A percentile compares a stretch with the other conserved stretches of the same genome.
These are phyloP conservation scores for Aspergillus novoparasiticus DNA, from an alignment of 2,329 filamentous ascomycete species.

Conservation along the genomic window DNA sequence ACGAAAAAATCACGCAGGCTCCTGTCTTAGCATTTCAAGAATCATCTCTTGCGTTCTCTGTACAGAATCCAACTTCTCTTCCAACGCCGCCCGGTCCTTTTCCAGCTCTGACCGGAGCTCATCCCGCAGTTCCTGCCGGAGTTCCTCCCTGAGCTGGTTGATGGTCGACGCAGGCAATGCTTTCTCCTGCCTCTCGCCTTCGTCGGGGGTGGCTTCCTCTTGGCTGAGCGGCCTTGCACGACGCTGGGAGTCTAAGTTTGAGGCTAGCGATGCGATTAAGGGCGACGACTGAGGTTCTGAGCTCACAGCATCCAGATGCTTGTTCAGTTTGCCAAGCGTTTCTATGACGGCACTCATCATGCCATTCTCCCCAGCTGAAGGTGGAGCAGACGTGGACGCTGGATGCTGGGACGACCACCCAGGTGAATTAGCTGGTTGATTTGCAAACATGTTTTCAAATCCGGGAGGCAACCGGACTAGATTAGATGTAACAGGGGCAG, in stretches of 20 bases:
- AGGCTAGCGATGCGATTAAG: constrained; percentile 27
- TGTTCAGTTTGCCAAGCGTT: constrained; percentile 41
- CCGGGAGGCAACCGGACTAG: constrained; percentile 38
- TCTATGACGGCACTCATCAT: constrained; percentile 40
- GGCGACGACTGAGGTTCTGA: constrained; percentile 24
- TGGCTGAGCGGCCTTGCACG: neutral
- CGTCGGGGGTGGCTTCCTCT: neutral
- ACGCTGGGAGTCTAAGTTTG: constrained; percentile 9
- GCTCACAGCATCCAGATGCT: constrained; percentile 35
- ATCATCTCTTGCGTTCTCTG: constrained; percentile 46
- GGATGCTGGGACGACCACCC: constrained; percentile 5
- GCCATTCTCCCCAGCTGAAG: constrained; percentile 15
- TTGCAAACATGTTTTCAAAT: constrained; percentile 43
- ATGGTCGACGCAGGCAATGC: constrained; percentile 16
- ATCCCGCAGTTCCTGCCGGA: constrained; percentile 35
- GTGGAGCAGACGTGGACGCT: constrained; percentile 16
- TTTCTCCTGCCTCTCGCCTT: neutral
- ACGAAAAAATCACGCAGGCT: constrained; percentile 26
- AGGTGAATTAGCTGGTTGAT: constrained; percentile 12
- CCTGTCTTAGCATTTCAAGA: constrained; percentile 43
- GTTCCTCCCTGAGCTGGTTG: constrained; percentile 33
- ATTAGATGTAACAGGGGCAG: constrained; percentile 15
- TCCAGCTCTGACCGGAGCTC: constrained; percentile 38
- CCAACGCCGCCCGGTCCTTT: constrained; percentile 34
- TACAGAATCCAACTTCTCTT: constrained; percentile 41